These are phyloP conservation scores for Rosa lucieae DNA, from an alignment of 306 rosid species.

Conservation along the genomic window DNA sequence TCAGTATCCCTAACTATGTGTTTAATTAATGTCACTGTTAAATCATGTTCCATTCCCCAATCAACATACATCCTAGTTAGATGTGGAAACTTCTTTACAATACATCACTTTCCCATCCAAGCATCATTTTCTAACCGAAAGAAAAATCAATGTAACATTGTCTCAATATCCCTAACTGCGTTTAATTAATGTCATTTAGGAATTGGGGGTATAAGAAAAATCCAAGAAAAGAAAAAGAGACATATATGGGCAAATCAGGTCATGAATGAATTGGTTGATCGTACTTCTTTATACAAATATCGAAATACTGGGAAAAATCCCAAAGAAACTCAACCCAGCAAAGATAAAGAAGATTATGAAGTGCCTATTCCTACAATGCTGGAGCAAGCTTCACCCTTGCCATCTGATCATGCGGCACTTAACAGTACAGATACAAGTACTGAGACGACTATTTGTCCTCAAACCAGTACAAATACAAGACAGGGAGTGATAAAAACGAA, in stretches of 20 bases:
- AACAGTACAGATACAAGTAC: not conserved
- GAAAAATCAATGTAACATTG: not conserved
- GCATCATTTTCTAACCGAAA: not conserved
- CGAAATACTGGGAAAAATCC: slow-evolving; percentile 22
- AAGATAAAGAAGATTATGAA: not conserved
- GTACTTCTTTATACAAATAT: slow-evolving; percentile 20
- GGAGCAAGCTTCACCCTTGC: not conserved
- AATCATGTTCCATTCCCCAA: not conserved
- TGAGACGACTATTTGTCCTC: not conserved
- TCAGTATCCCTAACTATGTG: not conserved
- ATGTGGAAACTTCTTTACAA: not conserved
- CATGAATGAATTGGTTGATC: slow-evolving; percentile 22
- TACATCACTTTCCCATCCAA: not conserved
- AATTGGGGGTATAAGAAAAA: slow-evolving; percentile 22
- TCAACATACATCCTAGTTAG: not conserved
- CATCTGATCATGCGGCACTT: not conserved
- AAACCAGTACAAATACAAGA: not conserved
- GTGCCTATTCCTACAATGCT: not conserved
- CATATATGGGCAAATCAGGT: slow-evolving; percentile 23
- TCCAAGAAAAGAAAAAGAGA: slow-evolving; percentile 24
- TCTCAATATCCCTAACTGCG: not conserved
- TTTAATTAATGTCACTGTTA: not conserved
- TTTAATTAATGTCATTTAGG: slow-evolving; percentile 10
- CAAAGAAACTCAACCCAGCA: not conserved
- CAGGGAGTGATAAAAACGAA: not conserved